These are phyloP conservation scores for Neonectria faginata DNA, from an alignment of 2,329 filamentous ascomycete species.

Conservation along the genomic window DNA sequence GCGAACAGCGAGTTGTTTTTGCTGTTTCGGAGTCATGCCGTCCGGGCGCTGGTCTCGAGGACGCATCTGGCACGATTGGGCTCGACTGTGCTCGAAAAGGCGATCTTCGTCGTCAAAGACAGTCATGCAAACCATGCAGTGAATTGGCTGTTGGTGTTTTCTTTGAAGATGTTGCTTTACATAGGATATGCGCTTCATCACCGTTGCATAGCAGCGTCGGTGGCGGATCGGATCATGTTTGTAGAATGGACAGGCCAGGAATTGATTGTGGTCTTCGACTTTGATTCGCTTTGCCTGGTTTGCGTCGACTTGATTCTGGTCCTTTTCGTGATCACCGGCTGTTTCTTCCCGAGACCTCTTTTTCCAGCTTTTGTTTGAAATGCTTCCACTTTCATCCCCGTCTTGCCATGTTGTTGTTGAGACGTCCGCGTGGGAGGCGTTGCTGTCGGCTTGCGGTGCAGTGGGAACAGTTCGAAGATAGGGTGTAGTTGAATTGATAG, in stretches of 20 bases:
- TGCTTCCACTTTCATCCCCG: background rate
- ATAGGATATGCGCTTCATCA: constrained; percentile 16
- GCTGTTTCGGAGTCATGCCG: constrained; percentile 17
- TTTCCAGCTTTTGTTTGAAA: constrained; percentile 2
- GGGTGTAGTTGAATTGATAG: background rate
- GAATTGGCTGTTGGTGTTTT: constrained; percentile 20
- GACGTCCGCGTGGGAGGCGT: background rate
- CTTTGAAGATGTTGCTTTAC: constrained; percentile 22
- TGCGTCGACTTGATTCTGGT: constrained; percentile 1
- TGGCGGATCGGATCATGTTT: constrained; percentile 19
- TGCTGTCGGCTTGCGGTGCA: background rate
- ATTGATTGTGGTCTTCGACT: constrained; percentile 6
- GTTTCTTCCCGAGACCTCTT: constrained; percentile 5
- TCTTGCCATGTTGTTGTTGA: background rate
- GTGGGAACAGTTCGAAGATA: background rate
- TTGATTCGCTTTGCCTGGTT: constrained; percentile 14
- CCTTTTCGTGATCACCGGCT: background rate
- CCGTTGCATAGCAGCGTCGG: constrained; percentile 7
- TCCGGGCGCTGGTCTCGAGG: constrained; percentile 16
- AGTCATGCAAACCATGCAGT: constrained; percentile 15
- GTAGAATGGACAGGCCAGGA: constrained; percentile 23
- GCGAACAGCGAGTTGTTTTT: constrained; percentile 11
- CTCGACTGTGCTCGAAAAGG: constrained; percentile 17
- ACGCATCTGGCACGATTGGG: constrained; percentile 14
- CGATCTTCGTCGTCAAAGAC: constrained; percentile 10